Evolutionary conservation across 768 basidiomycete species (phyloP).

Genomic region (Russula lepida): DNA sequence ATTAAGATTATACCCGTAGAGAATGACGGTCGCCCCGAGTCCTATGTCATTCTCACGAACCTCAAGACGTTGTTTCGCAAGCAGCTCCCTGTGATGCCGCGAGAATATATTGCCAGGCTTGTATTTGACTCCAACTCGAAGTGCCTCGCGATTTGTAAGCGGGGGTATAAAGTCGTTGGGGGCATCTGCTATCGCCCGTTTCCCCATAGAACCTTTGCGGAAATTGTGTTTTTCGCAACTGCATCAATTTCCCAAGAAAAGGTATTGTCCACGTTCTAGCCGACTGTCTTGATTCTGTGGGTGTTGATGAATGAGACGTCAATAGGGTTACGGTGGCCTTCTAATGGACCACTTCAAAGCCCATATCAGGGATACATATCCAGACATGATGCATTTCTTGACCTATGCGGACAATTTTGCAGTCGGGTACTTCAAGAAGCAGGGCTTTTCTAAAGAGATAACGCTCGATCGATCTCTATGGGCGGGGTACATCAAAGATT

Average conservation of each 20-base stretch:
- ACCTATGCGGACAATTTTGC: constrained; percentile 99
- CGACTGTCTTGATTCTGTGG: not conserved
- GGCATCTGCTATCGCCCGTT: constrained; percentile 98
- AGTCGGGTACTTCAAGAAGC: constrained; percentile 98
- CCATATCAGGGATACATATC: constrained; percentile 76
- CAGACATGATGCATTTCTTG: constrained; percentile 87
- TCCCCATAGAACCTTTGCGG: constrained; percentile 88
- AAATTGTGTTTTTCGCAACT: constrained; percentile 98
- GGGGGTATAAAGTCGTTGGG: constrained; percentile 91
- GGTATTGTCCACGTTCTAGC: constrained; percentile 37
- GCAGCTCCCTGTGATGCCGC: constrained; percentile 97
- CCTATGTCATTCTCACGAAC: constrained; percentile 83
- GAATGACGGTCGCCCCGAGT: constrained; percentile 69
- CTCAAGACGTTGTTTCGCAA: constrained; percentile 95
- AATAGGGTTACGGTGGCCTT: constrained; percentile 92
- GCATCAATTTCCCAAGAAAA: constrained; percentile 96
- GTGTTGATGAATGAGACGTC: not conserved
- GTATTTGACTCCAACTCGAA: constrained; percentile 93
- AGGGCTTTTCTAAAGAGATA: constrained; percentile 97
- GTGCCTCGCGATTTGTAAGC: constrained; percentile 87
- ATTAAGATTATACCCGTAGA: constrained; percentile 80
- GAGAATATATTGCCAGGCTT: constrained; percentile 94
- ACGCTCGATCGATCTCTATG: constrained; percentile 83
- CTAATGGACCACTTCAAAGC: constrained; percentile 98
- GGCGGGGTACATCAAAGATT: constrained; percentile 99